Evolutionary conservation across 345 rosid genomes (phyloP), one percentile per base, ranked within the genome.

Genomic region (Citrus inodora): DNA sequence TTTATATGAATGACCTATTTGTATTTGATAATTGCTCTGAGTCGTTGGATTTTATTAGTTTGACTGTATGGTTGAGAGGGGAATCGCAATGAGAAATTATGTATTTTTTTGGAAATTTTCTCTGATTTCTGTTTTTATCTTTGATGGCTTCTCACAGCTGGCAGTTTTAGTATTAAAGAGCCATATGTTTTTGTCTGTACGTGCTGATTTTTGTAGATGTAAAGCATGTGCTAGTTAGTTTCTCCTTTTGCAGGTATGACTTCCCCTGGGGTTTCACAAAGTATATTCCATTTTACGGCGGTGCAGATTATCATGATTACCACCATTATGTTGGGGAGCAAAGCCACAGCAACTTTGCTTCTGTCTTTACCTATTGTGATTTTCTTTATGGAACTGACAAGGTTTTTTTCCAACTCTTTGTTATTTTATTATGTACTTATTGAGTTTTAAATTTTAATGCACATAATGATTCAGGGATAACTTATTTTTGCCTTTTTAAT

Each of bases 321-420:
- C 98, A 96, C 83, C 99, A 96, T 81, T 96, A 94, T 77, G 98
- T 96, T 78, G 99, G 99, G 82, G 98, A 90, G 82, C 97, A 97
- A 83, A 94, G 98, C 91, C 99, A 94, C 65, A 94, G 99, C 85
- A 96, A 96, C 85, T 96, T 96, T 73, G 97, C 99, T 69, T 96
- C 99, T 16, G 93, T 96, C 35, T 96, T 96, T 85, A 94, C 99
- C 56, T 96, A 96, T 72, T 96, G 99, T 82, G 99, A 96, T 87
- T 90, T 74, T 83, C 80, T 96, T 25, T 96, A 96, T 83, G 98
- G 99, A 80, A 96, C 99, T 46, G 95, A 92, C 85, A 96, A 94
- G 95, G 98, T 96, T 75, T 76, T 76, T 14, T 48, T 8, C 22
- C 27, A 37, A 60, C 67, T 28, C 24, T 55, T 21, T 66, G 37